Evolutionary conservation across 768 basidiomycete genomes (phyloP), one percentile per base, ranked within the genome.

Genomic region (Mycena amicta): DNA sequence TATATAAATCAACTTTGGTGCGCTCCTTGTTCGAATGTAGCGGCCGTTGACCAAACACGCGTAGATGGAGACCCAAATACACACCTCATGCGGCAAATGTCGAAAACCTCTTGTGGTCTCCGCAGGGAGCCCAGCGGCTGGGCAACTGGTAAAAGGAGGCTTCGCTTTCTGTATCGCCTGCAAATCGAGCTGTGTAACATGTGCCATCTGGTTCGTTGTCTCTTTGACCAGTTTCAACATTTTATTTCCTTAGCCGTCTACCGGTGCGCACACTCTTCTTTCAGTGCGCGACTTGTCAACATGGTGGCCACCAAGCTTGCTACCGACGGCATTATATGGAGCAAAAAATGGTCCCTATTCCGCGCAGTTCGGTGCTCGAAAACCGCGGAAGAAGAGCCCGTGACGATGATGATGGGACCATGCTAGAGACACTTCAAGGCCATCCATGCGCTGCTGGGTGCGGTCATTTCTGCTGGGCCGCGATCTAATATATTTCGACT

Each of bases 281-380:
- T 68, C 85, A 87, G 52, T 93, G 92, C 69, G 80, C 88, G 0
- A 73, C 89, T 1, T 94, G 92, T 68, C 74, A 81, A 41, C 92
- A 94, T 60, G 92, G 92, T 0, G 92, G 92, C 0, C 92, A 94
- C 63, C 87, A 88, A 63, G 78, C 81, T 20, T 94, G 92, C 71
- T 92, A 91, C 65, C 80, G 83, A 37, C 75, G 77, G 28, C 92
- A 86, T 66, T 90, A 91, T 65, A 73, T 81, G 62, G 75, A 79
- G 37, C 82, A 80, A 22, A 84, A 86, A 1, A 80, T 85, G 80
- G 70, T 81, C 12, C 78, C 80, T 27, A 69, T 88, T 12, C 72
- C 77, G 3, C n/a, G n/a, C n/a, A 57, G 64, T 40, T 57, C 68
- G 22, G 66, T 65, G 18, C 56, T 59, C 31, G 56, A 61, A 33